phyloP scores from a whole-genome alignment of 768 basidiomycete species.

The Mycena olivaceomarginata region DNA sequence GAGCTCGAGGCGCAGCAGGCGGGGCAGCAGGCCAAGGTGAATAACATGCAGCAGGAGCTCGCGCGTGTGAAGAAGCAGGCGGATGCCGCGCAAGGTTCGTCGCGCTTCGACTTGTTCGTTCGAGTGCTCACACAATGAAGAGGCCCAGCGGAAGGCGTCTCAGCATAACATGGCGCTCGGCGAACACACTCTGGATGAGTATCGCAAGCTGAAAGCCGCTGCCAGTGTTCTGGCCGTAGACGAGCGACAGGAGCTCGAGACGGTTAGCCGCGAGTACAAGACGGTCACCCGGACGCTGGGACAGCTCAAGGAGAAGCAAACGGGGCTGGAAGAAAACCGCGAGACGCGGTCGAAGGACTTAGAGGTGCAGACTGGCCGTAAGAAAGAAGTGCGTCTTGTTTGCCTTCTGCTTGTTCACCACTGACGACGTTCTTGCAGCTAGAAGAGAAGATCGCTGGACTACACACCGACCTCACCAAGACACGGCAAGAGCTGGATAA shows the following conservation, averaged over 20 bases:
- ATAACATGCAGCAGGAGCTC: slow-evolving; percentile 79
- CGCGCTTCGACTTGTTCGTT: background rate
- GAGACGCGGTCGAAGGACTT: slow-evolving; percentile 75
- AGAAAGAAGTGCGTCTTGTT: slow-evolving; percentile 70
- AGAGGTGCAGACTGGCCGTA: slow-evolving; percentile 66
- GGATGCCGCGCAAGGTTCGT: slow-evolving; percentile 85
- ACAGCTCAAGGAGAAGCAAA: slow-evolving; percentile 82
- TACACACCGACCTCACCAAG: slow-evolving; percentile 77
- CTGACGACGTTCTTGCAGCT: slow-evolving; percentile 59
- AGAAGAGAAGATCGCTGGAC: slow-evolving; percentile 73
- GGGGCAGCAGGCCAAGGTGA: slow-evolving; percentile 68
- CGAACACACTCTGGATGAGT: slow-evolving; percentile 91
- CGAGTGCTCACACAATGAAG: slow-evolving; percentile 57
- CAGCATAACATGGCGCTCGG: slow-evolving; percentile 86
- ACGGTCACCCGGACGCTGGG: slow-evolving; percentile 77
- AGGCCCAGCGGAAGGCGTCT: slow-evolving; percentile 84
- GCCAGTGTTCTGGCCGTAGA: slow-evolving; percentile 89
- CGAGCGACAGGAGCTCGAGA: slow-evolving; percentile 92
- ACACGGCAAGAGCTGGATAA: slow-evolving; percentile 89
- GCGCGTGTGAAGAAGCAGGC: slow-evolving; percentile 80
- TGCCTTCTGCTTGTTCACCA: background rate
- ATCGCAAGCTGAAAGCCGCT: slow-evolving; percentile 85
- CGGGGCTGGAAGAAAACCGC: slow-evolving; percentile 76
- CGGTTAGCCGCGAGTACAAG: slow-evolving; percentile 89
- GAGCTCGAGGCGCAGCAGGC: slow-evolving; percentile 76